These are phyloP conservation scores for Sorghum bicolor DNA, from an alignment of 176 grass and related monocot species.

Conservation along the genomic window Sorghum_bicolor_NCBIv3 NC_012872.2:69613001-69613500, in stretches of 20 bases:
- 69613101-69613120: not conserved
- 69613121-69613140: not conserved
- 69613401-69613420: not conserved
- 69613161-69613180: not conserved
- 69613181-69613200: not conserved
- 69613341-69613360: conserved; percentile 57
- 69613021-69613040: not conserved
- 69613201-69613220: not conserved
- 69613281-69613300: conserved; percentile 28
- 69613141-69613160: not conserved
- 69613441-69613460: conserved; percentile 25
- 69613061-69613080: not conserved
- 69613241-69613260: conserved; percentile 60
- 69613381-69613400: conserved; percentile 51
- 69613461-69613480: conserved; percentile 21
- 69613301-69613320: conserved; percentile 54
- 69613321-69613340: conserved; percentile 52
- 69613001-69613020: not conserved
- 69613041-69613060: not conserved
- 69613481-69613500: conserved; percentile 13
- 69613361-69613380: conserved; percentile 61
- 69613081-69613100: not conserved
- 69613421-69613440: conserved; percentile 6
- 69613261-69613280: conserved; percentile 52
- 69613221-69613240: conserved; percentile 46